Evolutionary conservation across 768 basidiomycete species (phyloP).

Genomic region (Boletus insuetus): DNA sequence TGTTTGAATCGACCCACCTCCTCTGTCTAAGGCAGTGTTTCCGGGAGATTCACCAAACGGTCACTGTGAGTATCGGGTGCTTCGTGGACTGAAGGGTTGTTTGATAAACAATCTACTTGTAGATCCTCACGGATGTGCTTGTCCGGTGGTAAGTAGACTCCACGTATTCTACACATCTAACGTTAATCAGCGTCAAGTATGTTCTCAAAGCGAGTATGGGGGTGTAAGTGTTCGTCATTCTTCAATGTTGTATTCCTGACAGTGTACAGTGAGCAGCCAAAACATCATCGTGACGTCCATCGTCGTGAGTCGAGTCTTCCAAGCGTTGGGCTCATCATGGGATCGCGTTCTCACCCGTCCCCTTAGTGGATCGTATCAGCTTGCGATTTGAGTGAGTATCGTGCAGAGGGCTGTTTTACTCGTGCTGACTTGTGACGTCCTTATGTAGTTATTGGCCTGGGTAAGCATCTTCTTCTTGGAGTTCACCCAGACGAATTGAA

Average conservation of each 20-base stretch:
- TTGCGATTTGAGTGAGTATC: constrained; percentile 45
- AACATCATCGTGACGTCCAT: constrained; percentile 41
- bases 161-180: not conserved
- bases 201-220: constrained; percentile 51
- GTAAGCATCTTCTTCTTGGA: constrained; percentile 1
- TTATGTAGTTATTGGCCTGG: constrained; percentile 8
- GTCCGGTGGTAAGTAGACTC: constrained; percentile 37
- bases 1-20: not conserved
- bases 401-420: not conserved
- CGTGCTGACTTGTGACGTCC: not conserved
- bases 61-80: constrained; percentile 41
- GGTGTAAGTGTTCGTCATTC: constrained; percentile 36
- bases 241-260: not conserved
- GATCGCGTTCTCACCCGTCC: constrained; percentile 3
- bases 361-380: constrained; percentile 38
- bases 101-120: not conserved
- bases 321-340: not conserved
- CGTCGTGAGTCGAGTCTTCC: constrained; percentile 40
- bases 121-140: constrained; percentile 51
- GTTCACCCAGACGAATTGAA: not conserved
- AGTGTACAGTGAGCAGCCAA: constrained; percentile 42
- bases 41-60: constrained; percentile 50
- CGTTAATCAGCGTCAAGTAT: constrained; percentile 29
- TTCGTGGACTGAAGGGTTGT: not conserved
- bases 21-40: not conserved